These are phyloP conservation scores for Zalaria sp. DNA, from an alignment of 2,329 filamentous ascomycete genomes.

Conservation along the genomic window DNA sequence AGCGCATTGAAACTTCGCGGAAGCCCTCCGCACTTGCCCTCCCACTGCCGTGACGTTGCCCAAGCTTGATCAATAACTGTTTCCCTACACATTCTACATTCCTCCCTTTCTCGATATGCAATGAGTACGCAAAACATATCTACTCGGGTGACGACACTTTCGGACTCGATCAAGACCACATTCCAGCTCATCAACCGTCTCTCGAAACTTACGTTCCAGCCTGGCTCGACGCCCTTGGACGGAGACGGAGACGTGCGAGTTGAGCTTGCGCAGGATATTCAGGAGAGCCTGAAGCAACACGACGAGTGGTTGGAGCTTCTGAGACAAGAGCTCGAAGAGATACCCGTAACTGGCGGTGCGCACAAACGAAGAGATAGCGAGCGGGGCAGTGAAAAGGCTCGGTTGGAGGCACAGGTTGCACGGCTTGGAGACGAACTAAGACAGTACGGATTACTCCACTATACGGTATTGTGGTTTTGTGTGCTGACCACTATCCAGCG, in stretches of 20 bases:
- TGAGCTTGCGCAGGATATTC: constrained; percentile 71
- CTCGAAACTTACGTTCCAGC: constrained; percentile 45
- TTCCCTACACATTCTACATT: no score
- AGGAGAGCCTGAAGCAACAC: constrained; percentile 59
- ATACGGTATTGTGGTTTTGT: no score
- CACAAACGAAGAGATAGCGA: constrained; percentile 33
- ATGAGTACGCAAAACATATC: constrained; percentile 20
- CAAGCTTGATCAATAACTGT: no score
- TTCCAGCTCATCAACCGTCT: constrained; percentile 42
- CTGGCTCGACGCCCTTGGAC: constrained; percentile 48
- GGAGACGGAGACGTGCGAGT: constrained; percentile 41
- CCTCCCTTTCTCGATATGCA: no score
- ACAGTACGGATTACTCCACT: constrained; percentile 34
- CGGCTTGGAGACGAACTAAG: constrained; percentile 58
- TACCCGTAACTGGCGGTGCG: constrained; percentile 33
- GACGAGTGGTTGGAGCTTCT: constrained; percentile 76
- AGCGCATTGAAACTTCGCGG: no score
- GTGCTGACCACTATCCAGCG: constrained; percentile 21
- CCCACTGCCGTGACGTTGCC: no score
- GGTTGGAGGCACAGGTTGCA: constrained; percentile 51
- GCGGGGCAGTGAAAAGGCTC: constrained; percentile 47
- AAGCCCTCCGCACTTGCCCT: no score
- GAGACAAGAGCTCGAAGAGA: constrained; percentile 61
- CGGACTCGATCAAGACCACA: constrained; percentile 37
- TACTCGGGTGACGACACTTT: constrained; percentile 36